Conservation (phyloP, 2,329 filamentous ascomycete species). For the Botrytis sinoallii region DNA sequence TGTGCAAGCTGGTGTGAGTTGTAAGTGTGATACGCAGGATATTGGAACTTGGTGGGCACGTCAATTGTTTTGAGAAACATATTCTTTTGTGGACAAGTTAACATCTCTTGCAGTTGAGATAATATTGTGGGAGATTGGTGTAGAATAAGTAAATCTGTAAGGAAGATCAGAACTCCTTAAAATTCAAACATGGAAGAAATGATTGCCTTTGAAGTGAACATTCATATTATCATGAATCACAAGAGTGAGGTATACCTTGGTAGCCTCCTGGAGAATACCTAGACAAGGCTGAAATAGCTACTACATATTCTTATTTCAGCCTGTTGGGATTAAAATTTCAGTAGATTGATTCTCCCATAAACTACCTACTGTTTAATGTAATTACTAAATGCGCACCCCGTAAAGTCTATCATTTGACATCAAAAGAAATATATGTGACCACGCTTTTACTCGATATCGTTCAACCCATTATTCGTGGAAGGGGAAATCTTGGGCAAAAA, state of each 20-base stretch:
- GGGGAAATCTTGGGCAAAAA: not conserved
- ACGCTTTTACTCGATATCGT: not conserved
- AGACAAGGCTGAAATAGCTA: not conserved
- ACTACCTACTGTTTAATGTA: too few species aligned
- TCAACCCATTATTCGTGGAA: not conserved
- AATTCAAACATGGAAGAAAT: not conserved
- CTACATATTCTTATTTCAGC: not conserved
- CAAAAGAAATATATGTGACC: not conserved
- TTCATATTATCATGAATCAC: not conserved
- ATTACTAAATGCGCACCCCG: not conserved
- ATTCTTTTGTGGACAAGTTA: too few species aligned
- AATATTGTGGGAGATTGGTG: too few species aligned
- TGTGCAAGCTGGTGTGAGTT: not conserved
- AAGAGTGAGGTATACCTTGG: too few species aligned
- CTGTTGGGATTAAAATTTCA: not conserved
- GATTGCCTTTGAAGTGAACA: not conserved
- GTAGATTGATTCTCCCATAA: not conserved
- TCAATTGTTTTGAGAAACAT: not conserved
- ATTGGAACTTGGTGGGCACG: not conserved
- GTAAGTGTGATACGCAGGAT: not conserved
- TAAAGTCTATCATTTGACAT: too few species aligned
- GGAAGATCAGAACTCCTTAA: not conserved
- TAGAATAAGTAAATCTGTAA: not conserved
- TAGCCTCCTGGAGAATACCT: not conserved
- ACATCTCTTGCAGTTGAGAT: too few species aligned